phyloP scores from a whole-genome alignment of 805 yeast species.

The Scheffersomyces coipomensis region DNA sequence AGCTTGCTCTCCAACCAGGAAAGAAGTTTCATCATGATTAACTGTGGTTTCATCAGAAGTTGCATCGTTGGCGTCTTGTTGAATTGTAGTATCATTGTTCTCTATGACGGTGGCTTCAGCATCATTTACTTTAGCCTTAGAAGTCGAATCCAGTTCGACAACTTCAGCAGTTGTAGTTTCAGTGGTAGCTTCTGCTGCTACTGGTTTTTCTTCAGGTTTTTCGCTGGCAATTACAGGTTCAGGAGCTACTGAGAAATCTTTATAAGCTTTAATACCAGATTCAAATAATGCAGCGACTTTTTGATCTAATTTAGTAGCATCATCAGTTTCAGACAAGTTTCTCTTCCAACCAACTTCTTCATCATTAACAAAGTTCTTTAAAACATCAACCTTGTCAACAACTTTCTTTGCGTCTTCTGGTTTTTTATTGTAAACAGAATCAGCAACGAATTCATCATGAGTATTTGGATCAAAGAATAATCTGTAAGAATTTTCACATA shows the following conservation, averaged over 20 bases:
- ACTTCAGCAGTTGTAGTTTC: conserved; percentile 10
- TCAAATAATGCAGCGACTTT: conserved; percentile 32
- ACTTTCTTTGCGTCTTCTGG: conserved; percentile 19
- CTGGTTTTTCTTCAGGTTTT: conserved; percentile 9
- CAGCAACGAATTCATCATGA: conserved; percentile 74
- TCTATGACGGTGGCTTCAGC: conserved; percentile 7
- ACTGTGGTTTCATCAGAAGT: conserved; percentile 40
- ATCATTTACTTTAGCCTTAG: conserved; percentile 8
- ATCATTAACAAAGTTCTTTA: conserved; percentile 46
- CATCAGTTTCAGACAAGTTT: conserved; percentile 40
- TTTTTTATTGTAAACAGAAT: conserved; percentile 45
- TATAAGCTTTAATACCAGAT: conserved; percentile 37
- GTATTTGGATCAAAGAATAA: conserved; percentile 78
- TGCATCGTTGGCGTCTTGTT: conserved; percentile 49
- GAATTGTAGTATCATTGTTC: conserved; percentile 46
- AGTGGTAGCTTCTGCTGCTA: conserved; percentile 6
- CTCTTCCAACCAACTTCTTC: conserved; percentile 54
- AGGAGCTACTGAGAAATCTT: conserved; percentile 11
- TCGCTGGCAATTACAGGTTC: conserved; percentile 7
- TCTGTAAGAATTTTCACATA: conserved; percentile 75
- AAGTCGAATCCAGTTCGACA: conserved; percentile 3
- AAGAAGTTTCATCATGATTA: conserved; percentile 23
- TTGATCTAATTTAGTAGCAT: conserved; percentile 25
- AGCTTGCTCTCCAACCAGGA: conserved; percentile 13
- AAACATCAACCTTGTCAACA: conserved; percentile 29